Conservation (phyloP, 306 rosid genomes). For the Quillaja saponaria region DNA sequence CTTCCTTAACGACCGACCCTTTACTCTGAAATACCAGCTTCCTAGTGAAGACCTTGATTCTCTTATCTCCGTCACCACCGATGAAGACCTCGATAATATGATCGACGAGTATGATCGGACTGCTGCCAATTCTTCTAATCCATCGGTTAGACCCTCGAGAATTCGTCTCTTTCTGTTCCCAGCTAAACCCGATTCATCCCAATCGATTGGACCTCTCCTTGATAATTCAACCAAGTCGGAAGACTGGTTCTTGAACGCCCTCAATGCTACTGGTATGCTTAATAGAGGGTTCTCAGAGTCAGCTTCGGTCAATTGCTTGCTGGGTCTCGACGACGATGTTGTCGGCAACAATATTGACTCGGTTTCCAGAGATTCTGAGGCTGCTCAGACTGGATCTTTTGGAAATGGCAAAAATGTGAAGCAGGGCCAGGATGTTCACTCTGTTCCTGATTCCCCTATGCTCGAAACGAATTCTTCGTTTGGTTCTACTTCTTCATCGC, state of each 20-base stretch:
- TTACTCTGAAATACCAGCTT: conserved; percentile 85
- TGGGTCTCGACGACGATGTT: conserved; percentile 74
- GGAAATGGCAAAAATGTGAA: conserved; percentile 59
- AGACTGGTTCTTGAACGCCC: conserved; percentile 80
- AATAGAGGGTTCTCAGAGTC: conserved; percentile 79
- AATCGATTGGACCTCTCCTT: conserved; percentile 74
- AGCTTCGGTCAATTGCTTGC: conserved; percentile 73
- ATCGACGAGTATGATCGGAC: conserved; percentile 96
- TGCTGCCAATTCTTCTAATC: conserved; percentile 33
- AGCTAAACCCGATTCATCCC: conserved; percentile 66
- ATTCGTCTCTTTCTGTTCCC: conserved; percentile 80
- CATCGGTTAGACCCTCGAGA: conserved; percentile 67
- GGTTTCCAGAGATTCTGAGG: conserved; percentile 46
- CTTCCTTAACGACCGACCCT: conserved; percentile 58
- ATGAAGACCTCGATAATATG: conserved; percentile 94
- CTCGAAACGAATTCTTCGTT: conserved; percentile 82
- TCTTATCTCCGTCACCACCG: conserved; percentile 80
- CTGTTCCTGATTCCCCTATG: conserved; percentile 97
- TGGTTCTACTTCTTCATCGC: conserved; percentile 90
- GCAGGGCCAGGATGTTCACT: conserved; percentile 80
- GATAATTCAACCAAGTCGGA: conserved; percentile 69
- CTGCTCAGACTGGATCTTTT: conserved; percentile 56
- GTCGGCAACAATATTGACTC: conserved; percentile 50
- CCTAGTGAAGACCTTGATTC: conserved; percentile 96
- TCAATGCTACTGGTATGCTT: conserved; percentile 63